These are phyloP conservation scores for Cornus kousa DNA, from an alignment of 148 eudicot species.

Conservation along the genomic window DNA sequence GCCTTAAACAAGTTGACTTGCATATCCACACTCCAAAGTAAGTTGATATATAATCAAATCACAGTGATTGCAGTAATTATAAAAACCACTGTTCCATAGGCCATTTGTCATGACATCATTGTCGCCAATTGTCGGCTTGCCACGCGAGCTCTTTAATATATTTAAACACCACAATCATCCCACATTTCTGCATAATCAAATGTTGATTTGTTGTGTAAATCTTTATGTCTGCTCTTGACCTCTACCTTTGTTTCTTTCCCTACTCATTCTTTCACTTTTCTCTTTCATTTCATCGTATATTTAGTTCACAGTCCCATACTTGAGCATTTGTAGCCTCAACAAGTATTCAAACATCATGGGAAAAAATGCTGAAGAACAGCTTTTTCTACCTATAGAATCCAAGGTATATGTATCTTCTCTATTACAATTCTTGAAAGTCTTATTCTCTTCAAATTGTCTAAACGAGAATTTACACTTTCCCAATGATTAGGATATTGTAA, in stretches of 20 bases:
- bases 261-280: constrained; percentile 1
- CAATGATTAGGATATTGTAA: constrained; percentile 12
- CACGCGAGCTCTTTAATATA: background rate
- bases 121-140: constrained; percentile 16
- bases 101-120: background rate
- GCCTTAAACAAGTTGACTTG: too few species aligned
- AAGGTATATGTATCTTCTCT: constrained; percentile 15
- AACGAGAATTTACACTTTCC: background rate
- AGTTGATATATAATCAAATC: too few species aligned
- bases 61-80: too few species aligned
- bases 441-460: background rate
- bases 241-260: background rate
- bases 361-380: constrained; percentile 27
- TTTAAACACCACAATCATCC: background rate
- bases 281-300: background rate
- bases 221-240: constrained; percentile 1
- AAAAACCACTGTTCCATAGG: background rate
- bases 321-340: background rate
- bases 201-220: background rate
- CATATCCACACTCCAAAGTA: too few species aligned
- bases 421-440: background rate
- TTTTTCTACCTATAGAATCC: constrained; percentile 18
- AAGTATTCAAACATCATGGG: constrained; percentile 22
- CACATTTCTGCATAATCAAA: constrained; percentile 1
- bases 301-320: background rate